Evolutionary conservation across 805 yeast genomes (phyloP).

Genomic region (Starmerella asiatica): DNA sequence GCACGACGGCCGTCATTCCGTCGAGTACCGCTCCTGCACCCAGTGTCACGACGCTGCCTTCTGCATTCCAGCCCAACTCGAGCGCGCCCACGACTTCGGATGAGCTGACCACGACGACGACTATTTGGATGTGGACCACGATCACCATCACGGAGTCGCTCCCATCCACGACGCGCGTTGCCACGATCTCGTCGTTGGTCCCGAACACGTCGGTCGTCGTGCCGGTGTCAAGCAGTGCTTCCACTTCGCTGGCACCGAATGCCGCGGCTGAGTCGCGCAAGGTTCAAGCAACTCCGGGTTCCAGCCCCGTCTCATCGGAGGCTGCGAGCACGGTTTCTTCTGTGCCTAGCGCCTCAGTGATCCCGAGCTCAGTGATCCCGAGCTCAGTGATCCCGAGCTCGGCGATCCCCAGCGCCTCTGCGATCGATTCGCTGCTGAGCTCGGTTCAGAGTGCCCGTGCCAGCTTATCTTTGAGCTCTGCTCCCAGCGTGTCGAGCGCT

Average conservation of each 20-base stretch:
- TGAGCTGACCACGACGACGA: slow-evolving; percentile 15
- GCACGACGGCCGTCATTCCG: not conserved
- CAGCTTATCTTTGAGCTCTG: too few species aligned
- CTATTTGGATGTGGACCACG: slow-evolving; percentile 15
- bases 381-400: too few species aligned
- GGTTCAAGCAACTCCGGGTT: not conserved
- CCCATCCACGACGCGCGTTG: slow-evolving; percentile 2
- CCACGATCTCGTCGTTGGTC: slow-evolving; percentile 1
- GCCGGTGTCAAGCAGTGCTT: too few species aligned
- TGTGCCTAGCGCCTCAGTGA: not conserved
- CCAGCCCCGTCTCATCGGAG: not conserved
- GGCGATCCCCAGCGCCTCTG: too few species aligned
- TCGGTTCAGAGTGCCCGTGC: too few species aligned
- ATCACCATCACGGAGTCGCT: slow-evolving; percentile 12
- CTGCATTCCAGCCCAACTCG: not conserved
- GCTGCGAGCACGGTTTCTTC: slow-evolving; percentile 2
- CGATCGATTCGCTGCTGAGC: too few species aligned
- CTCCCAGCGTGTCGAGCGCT: too few species aligned
- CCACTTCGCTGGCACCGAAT: not conserved
- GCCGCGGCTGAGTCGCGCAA: not conserved
- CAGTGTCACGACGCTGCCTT: not conserved
- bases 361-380: too few species aligned
- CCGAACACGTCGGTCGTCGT: not conserved
- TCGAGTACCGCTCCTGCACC: not conserved
- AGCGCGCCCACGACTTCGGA: slow-evolving; percentile 1